phyloP scores from a whole-genome alignment of 495 filamentous ascomycete species.

The Talaromyces ruber region DNA sequence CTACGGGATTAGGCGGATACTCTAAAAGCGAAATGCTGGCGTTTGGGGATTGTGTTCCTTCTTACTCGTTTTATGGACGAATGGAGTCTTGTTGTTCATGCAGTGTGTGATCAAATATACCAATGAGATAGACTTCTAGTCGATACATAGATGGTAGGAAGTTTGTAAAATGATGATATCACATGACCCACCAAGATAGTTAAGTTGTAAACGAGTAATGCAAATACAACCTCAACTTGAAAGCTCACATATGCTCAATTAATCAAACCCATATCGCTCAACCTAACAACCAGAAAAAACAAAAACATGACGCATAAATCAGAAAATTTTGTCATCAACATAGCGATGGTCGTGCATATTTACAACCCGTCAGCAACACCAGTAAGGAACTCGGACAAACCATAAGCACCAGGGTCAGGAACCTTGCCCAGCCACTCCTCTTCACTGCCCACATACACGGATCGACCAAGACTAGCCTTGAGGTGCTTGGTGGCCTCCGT shows the following conservation, averaged over 20 bases:
- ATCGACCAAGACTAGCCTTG: constrained; percentile 78
- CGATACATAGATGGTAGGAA: neutral
- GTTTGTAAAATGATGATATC: neutral
- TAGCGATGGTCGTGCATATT: neutral
- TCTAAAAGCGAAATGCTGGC: neutral
- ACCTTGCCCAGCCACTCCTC: constrained; percentile 64
- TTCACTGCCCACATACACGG: constrained; percentile 87
- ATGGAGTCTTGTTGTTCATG: neutral
- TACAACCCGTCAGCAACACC: constrained; percentile 51
- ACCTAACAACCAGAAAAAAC: neutral
- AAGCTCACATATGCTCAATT: neutral
- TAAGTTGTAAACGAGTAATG: neutral
- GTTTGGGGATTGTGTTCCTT: neutral
- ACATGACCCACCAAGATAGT: neutral
- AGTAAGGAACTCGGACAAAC: constrained; percentile 68
- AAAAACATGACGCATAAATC: neutral
- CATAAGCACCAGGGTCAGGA: constrained; percentile 88
- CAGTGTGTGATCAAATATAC: neutral
- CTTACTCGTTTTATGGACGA: neutral
- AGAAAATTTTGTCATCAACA: neutral
- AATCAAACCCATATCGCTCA: neutral
- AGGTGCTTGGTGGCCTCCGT: constrained; percentile 84
- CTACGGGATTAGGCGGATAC: neutral
- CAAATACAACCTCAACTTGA: neutral
- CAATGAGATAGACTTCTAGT: neutral